Conservation (phyloP, 2,329 filamentous ascomycete genomes). For the Xylaria arbuscula region DNA sequence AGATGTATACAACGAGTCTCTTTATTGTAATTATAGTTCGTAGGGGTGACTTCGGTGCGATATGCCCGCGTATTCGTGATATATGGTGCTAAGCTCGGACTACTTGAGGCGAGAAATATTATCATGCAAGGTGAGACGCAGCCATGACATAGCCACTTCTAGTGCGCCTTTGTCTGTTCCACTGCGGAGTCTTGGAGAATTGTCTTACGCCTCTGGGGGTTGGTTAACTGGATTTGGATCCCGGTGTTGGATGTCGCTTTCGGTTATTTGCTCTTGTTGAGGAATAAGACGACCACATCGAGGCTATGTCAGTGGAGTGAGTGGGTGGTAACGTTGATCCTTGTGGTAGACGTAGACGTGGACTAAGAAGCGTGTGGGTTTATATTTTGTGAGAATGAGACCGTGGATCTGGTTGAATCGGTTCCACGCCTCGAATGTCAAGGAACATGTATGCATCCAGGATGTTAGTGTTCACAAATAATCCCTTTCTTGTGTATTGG, state of each 20-base stretch:
- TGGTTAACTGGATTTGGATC: not conserved
- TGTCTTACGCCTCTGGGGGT: not conserved
- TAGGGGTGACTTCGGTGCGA: not conserved
- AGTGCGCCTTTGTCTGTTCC: constrained; percentile 12
- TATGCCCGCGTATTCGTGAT: not conserved
- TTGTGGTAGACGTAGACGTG: too few relatives aligned
- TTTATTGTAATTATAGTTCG: too few relatives aligned
- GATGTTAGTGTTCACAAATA: not conserved
- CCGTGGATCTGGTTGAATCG: not conserved
- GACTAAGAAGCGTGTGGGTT: not conserved
- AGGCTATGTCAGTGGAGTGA: not conserved
- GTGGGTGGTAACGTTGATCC: not conserved
- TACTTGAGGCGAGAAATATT: not conserved
- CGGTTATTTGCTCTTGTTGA: not conserved
- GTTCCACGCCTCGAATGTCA: not conserved
- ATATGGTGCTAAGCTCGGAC: not conserved
- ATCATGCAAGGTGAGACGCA: not conserved
- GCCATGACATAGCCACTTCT: constrained; percentile 31
- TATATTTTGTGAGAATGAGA: not conserved
- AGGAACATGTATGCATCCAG: not conserved
- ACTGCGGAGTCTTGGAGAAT: not conserved
- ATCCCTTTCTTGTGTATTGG: not conserved
- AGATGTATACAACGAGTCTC: too few relatives aligned
- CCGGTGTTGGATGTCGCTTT: not conserved
- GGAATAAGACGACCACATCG: not conserved